Evolutionary conservation across 1,139 yeast species (phyloP), one percentile per base, ranked within the genome.

Genomic region (Casaregolazyma lundiana): DNA sequence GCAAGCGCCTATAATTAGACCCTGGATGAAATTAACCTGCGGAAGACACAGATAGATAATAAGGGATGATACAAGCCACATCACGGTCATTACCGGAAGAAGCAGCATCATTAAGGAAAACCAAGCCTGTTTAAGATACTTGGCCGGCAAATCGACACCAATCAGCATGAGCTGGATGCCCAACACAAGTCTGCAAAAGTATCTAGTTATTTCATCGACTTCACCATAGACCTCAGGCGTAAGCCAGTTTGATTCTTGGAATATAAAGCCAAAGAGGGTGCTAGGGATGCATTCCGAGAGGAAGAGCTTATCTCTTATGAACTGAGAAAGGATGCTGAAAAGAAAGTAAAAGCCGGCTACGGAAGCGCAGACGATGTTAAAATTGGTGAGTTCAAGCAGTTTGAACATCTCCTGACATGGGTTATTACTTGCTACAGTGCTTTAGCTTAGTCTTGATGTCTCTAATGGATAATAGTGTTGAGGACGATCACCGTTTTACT

Each of bases 111-210:
- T 24, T 2, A 71, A 58, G 2, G 71, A 64, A 11, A 26, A 45
- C 61, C 65, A 60, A 35, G 68, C 64, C 3, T 49, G 46, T 47
- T 57, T 52, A 48, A 71, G 55, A 51, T 70, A 72, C 47, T 66
- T 66, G 16, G 66, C 62, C 0, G 76, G 76, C 15, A 72, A 57
- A 50, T 71, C 73, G 2, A 70, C 72, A 2, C 72, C 70, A 1
- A 68, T 67, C 11, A 71, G 61, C 50, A 69, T 66, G 24, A 72
- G 62, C 55, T 71, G 76, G 34, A 72, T 61, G 19, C 71, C 68
- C 37, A 72, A 59, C 11, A 70, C 69, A 6, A 72, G 54, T 35
- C 75, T 52, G 4, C 73, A 58, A 15, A 72, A 53, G 39, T 68
- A 70, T 41, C 62, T 53, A 2, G 72, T 66, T 20, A 61, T 52